Conservation (phyloP, 2,329 filamentous ascomycete species). For the Colletotrichum tropicicola region DNA sequence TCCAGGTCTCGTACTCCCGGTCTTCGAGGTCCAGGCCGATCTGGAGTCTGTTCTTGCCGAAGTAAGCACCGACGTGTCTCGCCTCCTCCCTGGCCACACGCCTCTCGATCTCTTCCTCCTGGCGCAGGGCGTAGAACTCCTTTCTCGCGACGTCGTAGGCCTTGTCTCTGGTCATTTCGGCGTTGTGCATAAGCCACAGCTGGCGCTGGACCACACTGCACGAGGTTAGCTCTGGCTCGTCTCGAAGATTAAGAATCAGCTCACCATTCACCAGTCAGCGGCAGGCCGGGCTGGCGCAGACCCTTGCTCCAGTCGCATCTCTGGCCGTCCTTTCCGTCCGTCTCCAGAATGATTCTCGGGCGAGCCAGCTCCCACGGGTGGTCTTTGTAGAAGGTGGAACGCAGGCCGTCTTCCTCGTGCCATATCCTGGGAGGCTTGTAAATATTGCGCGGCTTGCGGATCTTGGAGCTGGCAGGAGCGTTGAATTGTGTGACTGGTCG, state of each 20-base stretch:
- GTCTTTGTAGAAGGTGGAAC: conserved; percentile 86
- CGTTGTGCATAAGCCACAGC: conserved; percentile 80
- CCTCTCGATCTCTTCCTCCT: conserved; percentile 82
- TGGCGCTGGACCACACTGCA: conserved; percentile 91
- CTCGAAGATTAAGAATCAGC: conserved; percentile 31
- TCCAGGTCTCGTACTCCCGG: conserved; percentile 83
- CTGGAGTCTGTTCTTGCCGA: conserved; percentile 79
- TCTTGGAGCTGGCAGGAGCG: conserved; percentile 50
- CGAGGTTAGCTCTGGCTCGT: conserved; percentile 27
- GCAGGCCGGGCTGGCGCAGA: conserved; percentile 77
- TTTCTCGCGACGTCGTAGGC: conserved; percentile 89
- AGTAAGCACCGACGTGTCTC: conserved; percentile 84
- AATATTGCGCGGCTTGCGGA: conserved; percentile 74
- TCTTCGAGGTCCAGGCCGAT: conserved; percentile 87
- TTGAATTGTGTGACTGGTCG: conserved; percentile 62
- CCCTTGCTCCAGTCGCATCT: conserved; percentile 81
- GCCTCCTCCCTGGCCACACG: conserved; percentile 91
- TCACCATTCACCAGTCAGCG: conserved; percentile 86
- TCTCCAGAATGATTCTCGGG: conserved; percentile 84
- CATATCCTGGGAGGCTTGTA: conserved; percentile 82
- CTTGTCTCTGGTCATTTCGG: conserved; percentile 65
- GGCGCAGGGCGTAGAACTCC: conserved; percentile 89
- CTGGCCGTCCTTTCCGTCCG: conserved; percentile 83
- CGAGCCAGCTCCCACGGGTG: conserved; percentile 97
- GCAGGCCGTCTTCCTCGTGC: conserved; percentile 86